Conservation (phyloP, 805 yeast genomes). For the Priceomyces castillae region DNA sequence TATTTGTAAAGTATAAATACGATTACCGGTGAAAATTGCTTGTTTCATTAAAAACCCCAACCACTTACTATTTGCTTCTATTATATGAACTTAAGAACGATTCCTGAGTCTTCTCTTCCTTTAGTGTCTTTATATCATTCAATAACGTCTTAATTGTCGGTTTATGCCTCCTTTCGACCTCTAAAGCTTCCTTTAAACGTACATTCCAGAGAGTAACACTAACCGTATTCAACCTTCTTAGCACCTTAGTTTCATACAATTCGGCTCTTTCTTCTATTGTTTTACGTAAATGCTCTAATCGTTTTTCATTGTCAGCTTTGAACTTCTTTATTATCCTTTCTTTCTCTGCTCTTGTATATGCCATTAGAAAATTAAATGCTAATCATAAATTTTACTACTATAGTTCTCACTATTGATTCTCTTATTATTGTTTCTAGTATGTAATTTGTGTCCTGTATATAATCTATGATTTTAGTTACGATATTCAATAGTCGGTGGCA, state of each 20-base stretch:
- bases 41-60: no score
- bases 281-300: slow-evolving; percentile 22
- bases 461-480: background rate
- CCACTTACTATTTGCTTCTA: slow-evolving; percentile 1
- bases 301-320: slow-evolving; percentile 19
- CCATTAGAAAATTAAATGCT: slow-evolving; percentile 8
- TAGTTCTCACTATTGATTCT: background rate
- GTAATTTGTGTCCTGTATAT: background rate
- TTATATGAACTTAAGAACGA: background rate
- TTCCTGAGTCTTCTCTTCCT: background rate
- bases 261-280: slow-evolving; percentile 21
- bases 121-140: slow-evolving; percentile 14
- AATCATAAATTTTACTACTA: background rate
- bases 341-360: slow-evolving; percentile 34
- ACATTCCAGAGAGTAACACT: slow-evolving; percentile 50
- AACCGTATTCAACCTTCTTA: slow-evolving; percentile 44
- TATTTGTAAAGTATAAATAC: background rate
- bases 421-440: background rate
- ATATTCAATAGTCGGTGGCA: slow-evolving; percentile 1
- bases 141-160: slow-evolving; percentile 31
- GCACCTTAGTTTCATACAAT: slow-evolving; percentile 34
- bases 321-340: slow-evolving; percentile 30
- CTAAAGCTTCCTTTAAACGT: slow-evolving; percentile 42
- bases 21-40: no score
- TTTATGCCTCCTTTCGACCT: slow-evolving; percentile 42